These are phyloP conservation scores for Rusavskia elegans DNA, from an alignment of 495 filamentous ascomycete genomes.

Conservation along the genomic window DNA sequence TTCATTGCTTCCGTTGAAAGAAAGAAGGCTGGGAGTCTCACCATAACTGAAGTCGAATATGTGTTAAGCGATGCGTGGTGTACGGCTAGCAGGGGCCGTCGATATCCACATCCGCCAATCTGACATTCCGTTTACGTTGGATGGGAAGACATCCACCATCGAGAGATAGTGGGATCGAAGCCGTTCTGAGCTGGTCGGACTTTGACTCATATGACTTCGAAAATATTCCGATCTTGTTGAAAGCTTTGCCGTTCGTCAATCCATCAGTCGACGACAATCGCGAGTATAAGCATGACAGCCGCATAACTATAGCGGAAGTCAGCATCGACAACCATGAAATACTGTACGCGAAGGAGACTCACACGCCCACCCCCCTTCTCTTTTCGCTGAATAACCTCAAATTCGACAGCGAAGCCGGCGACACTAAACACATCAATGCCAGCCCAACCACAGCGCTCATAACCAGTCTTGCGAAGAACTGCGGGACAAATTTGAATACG, in stretches of 20 bases:
- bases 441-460: conserved; percentile 12
- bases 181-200: too few relatives aligned
- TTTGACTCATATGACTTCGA: too few relatives aligned
- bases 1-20: too few relatives aligned
- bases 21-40: too few relatives aligned
- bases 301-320: conserved; percentile 4
- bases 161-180: too few relatives aligned
- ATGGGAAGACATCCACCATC: too few relatives aligned
- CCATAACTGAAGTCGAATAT: too few relatives aligned
- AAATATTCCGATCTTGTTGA: too few relatives aligned
- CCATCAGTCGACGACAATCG: conserved; percentile 8
- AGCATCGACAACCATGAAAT: neutral
- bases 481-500: conserved; percentile 35
- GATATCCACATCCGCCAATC: too few relatives aligned
- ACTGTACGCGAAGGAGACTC: neutral
- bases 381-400: neutral
- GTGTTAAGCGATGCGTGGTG: too few relatives aligned
- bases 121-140: too few relatives aligned
- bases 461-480: conserved; percentile 13
- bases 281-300: conserved; percentile 8
- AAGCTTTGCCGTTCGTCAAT: neutral
- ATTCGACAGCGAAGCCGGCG: neutral
- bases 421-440: conserved; percentile 2
- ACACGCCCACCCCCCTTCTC: conserved; percentile 2
- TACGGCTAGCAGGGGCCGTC: too few relatives aligned